Conservation (phyloP, 495 filamentous ascomycete species). For the Hyaloscypha bicolor region DNA sequence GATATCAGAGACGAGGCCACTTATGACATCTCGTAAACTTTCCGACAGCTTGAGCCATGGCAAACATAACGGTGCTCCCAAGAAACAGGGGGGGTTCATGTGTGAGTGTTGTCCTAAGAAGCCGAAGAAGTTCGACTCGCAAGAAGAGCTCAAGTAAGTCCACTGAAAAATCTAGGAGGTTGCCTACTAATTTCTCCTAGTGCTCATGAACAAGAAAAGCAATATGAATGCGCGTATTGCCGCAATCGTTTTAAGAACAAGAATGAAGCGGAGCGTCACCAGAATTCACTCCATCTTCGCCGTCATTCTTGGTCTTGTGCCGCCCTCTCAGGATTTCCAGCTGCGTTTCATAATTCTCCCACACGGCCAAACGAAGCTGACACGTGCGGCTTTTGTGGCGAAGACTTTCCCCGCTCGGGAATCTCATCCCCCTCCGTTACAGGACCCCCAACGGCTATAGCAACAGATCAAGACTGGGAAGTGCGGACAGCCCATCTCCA, state of each 20-base stretch:
- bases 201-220: slow-evolving; percentile 87
- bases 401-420: slow-evolving; percentile 76
- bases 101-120: slow-evolving; percentile 99
- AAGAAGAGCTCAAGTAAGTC: slow-evolving; percentile 82
- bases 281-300: slow-evolving; percentile 93
- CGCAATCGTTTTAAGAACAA: slow-evolving; percentile 99
- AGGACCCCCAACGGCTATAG: slow-evolving; percentile 28
- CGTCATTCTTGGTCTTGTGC: slow-evolving; percentile 98
- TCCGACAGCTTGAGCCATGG: slow-evolving; percentile 40
- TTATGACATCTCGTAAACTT: slow-evolving; percentile 50
- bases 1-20: slow-evolving; percentile 44
- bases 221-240: slow-evolving; percentile 91
- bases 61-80: slow-evolving; percentile 42
- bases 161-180: neutral
- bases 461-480: slow-evolving; percentile 76
- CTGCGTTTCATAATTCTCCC: slow-evolving; percentile 83
- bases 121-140: slow-evolving; percentile 92
- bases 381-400: slow-evolving; percentile 93
- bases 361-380: slow-evolving; percentile 63
- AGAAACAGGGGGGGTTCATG: slow-evolving; percentile 62
- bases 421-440: slow-evolving; percentile 31
- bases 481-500: slow-evolving; percentile 82
- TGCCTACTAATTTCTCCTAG: slow-evolving; percentile 31
- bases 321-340: slow-evolving; percentile 72
- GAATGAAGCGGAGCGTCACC: slow-evolving; percentile 96